phyloP scores from a whole-genome alignment of 2,329 filamentous ascomycete genomes.

The Lanzia echinophila region DNA sequence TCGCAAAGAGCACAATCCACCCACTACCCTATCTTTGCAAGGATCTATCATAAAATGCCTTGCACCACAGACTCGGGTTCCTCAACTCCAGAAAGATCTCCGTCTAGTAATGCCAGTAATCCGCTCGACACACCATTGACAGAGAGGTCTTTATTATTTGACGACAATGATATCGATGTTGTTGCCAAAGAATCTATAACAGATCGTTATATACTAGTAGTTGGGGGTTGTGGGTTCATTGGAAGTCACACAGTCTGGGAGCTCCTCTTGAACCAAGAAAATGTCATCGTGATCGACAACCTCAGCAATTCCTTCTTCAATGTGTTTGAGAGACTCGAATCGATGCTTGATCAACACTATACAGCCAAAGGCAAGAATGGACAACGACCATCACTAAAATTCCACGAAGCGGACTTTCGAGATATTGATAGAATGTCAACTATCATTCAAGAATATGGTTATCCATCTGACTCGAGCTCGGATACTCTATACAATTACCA shows the following conservation, averaged over 20 bases:
- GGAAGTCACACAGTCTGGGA: conserved; percentile 44
- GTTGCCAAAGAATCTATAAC: conserved; percentile 12
- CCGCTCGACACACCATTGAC: conserved; percentile 21
- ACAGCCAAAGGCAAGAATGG: conserved; percentile 10
- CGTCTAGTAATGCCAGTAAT: conserved; percentile 17
- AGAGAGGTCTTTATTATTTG: conserved; percentile 21
- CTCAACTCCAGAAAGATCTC: conserved; percentile 17
- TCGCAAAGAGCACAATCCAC: neutral
- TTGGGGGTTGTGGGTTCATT: conserved; percentile 42
- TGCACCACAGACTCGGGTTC: conserved; percentile 19
- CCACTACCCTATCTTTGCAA: conserved; percentile 8
- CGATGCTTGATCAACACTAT: conserved; percentile 19
- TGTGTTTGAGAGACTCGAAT: conserved; percentile 17
- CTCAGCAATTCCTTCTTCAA: conserved; percentile 31
- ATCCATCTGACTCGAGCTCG: conserved; percentile 9
- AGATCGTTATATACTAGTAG: conserved; percentile 33
- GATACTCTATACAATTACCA: conserved; percentile 4
- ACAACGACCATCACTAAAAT: conserved; percentile 21
- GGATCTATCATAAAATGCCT: conserved; percentile 10
- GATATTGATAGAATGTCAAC: conserved; percentile 19
- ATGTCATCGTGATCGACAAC: conserved; percentile 30
- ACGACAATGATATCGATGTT: conserved; percentile 17
- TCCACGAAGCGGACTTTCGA: conserved; percentile 26
- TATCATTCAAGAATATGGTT: conserved; percentile 22
- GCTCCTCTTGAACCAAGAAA: too few species aligned